phyloP scores from a whole-genome alignment of 495 filamentous ascomycete genomes.

The Penicillium arizonense region DNA sequence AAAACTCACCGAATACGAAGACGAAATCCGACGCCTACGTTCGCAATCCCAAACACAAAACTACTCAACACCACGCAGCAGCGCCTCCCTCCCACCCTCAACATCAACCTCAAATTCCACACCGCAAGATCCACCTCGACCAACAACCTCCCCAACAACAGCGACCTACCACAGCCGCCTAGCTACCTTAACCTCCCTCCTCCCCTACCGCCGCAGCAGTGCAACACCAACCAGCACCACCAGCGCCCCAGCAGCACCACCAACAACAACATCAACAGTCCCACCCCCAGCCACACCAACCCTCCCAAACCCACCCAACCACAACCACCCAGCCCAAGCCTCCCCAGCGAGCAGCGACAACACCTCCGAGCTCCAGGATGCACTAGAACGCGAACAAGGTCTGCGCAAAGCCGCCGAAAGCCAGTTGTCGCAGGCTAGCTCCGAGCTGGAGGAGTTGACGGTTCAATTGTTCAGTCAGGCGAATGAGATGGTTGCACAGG shows the following conservation, averaged over 20 bases:
- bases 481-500: constrained; percentile 94
- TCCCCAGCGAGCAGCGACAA: constrained; percentile 29
- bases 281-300: constrained; percentile 14
- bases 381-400: constrained; percentile 66
- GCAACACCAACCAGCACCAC: constrained; percentile 28
- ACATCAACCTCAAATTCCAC: constrained; percentile 12
- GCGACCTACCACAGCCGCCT: constrained; percentile 34
- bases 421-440: constrained; percentile 64
- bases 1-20: constrained; percentile 93
- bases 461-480: constrained; percentile 87
- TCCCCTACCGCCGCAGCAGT: constrained; percentile 58
- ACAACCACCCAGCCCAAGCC: constrained; percentile 1
- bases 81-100: constrained; percentile 32
- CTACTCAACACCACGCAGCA: constrained; percentile 26
- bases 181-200: constrained; percentile 63
- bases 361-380: constrained; percentile 63
- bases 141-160: constrained; percentile 27
- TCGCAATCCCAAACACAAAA: constrained; percentile 29
- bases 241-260: constrained; percentile 39
- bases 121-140: constrained; percentile 13
- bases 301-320: constrained; percentile 15
- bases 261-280: constrained; percentile 19
- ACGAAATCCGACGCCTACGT: constrained; percentile 71
- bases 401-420: constrained; percentile 75
- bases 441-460: constrained; percentile 87